Conservation (phyloP, 208 protist genomes). For the Trichomonas vaginalis region DNA sequence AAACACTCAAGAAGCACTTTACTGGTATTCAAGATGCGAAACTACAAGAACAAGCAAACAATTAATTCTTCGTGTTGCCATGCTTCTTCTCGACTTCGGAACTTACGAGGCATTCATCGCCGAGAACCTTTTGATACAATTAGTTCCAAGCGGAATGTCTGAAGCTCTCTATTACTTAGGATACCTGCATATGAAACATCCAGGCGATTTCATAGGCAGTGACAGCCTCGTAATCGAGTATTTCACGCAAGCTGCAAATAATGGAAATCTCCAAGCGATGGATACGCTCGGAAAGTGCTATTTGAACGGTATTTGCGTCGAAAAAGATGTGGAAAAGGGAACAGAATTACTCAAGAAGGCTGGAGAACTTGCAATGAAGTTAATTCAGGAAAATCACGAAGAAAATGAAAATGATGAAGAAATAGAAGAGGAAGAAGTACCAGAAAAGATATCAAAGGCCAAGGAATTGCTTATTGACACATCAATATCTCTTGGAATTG, state of each 20-base stretch:
- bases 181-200: neutral
- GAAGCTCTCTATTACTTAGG: neutral
- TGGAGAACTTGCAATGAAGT: neutral
- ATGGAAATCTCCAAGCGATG: neutral
- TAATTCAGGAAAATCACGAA: neutral
- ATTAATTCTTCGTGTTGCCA: neutral
- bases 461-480: neutral
- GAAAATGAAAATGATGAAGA: neutral
- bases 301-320: neutral
- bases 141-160: neutral
- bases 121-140: neutral
- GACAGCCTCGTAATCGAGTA: neutral
- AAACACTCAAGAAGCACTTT: neutral
- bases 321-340: neutral
- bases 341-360: neutral
- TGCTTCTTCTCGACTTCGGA: neutral
- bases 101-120: neutral
- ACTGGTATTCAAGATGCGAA: neutral
- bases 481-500: neutral
- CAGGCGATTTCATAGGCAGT: neutral
- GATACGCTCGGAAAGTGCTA: neutral
- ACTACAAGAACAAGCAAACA: neutral
- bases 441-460: neutral
- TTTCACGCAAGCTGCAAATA: neutral
- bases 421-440: neutral